Base-by-base conservation (phyloP, 148 eudicot species). In the Arctostaphylos glauca region DNA sequence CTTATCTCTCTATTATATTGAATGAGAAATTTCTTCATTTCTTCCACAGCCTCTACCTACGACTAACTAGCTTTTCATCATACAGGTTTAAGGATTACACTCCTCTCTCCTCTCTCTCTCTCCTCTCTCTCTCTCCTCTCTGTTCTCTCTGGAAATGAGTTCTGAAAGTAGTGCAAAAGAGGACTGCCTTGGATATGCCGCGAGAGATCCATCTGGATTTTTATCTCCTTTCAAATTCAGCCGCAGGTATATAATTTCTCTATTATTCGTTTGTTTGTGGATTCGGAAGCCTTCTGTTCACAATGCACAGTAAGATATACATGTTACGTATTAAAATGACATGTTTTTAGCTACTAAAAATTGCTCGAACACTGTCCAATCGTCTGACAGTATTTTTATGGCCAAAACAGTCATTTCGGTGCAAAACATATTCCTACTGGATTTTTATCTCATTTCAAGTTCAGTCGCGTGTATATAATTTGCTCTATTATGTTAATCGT, bases 131-230 rank as follows among this genome's bases (percentile, higher is more conserved):
- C 71, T 23, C 43, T 23, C 72, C 38, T 31, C 38, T 31, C 38
- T 31, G 0, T 1, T 67, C 46, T 67, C 19, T 14, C 18, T 5
- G 46, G 9, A 76, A 58, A 86, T 91, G 93, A 79, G 79, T 53
- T 86, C 86, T 4, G 79, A 66, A 53, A 53, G 2, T 56, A 46
- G 66, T 84, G 84, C 83, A 75, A 73, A 50, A 8, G 87, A 72
- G 83, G 86, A 92, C 54, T 94, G 98, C 88, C 86, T 83, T 80
- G 96, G 92, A 80, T 94, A 91, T 90, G 98, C 94, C 5, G 98
- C 98, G 13, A 89, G 91, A 76, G 96, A 94, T 85, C 84, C 93
- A 31, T 92, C 98, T 50, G 98, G 98, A 62, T 52, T 86, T 81
- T 82, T 94, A 21, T 94, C 98, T 18, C 98, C 98, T 81, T 89